Conservation (phyloP, 768 basidiomycete genomes). For the Pleurotus citrinopileatus region DNA sequence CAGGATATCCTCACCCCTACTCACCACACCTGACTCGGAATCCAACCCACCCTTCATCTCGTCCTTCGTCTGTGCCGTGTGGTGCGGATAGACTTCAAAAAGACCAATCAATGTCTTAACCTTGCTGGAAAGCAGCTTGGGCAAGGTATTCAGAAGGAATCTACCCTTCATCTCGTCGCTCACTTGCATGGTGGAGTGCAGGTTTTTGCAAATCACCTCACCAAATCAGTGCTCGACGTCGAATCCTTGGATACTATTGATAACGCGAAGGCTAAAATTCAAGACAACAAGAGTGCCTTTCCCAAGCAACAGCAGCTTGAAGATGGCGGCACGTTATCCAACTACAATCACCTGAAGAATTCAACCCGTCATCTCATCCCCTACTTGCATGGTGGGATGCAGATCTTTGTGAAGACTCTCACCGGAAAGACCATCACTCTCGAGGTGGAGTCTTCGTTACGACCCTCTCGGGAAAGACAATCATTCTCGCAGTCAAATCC, state of each 20-base stretch:
- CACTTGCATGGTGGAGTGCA: too few species aligned
- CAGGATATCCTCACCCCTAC: too few species aligned
- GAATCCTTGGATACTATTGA: too few species aligned
- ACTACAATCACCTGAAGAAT: constrained; percentile 76
- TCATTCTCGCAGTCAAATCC: constrained; percentile 71
- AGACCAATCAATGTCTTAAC: too few species aligned
- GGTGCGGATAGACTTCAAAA: too few species aligned
- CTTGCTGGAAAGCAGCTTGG: constrained; percentile 75
- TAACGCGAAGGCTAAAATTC: too few species aligned
- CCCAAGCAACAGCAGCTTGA: constrained; percentile 78
- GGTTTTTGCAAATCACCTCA: too few species aligned
- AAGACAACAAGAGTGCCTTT: constrained; percentile 70
- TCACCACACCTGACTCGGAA: too few species aligned
- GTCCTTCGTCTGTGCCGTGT: too few species aligned
- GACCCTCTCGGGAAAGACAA: constrained; percentile 69
- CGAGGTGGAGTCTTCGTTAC: constrained; percentile 73
- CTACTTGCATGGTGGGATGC: constrained; percentile 32
- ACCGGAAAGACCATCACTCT: constrained; percentile 74
- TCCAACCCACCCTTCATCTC: too few species aligned
- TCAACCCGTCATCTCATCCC: constrained; percentile 53
- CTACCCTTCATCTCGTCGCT: too few species aligned
- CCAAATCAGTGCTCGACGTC: constrained; percentile 77
- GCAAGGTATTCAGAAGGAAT: too few species aligned
- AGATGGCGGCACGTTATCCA: constrained; percentile 67
- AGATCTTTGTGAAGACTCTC: constrained; percentile 61